Base-by-base conservation (phyloP, 163 green algal species). In the Botryococcus braunii region DNA sequence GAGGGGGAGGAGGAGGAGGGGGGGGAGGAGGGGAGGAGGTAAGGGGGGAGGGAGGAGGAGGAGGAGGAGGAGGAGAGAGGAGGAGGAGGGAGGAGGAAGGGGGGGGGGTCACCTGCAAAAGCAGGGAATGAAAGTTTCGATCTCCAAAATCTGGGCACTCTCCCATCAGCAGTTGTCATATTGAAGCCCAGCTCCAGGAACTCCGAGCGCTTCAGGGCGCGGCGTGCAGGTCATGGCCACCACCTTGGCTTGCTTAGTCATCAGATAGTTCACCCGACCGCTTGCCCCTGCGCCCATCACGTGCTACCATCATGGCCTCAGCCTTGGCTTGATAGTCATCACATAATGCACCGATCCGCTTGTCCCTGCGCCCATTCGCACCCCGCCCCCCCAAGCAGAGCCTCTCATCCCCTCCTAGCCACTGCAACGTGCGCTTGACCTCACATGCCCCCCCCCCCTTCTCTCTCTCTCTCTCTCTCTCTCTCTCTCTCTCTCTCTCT, bases 131-230 rank as follows among this genome's bases (percentile, higher is more conserved):
- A 98, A 95, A 23, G 95, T 96, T 82, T 99, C 95, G 55, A 99
- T 93, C 83, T 99, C 94, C 74, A 97, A 80, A 58, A 99, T 92
- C 82, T 97, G 91, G 5, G 88, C 94, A 35, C 77, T 84, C 77
- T 99, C 94, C 94, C 88, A 99, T 97, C 48, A 99, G 69, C 60
- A 99, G 79, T 92, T 97, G 85, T 99, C 94, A 69, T 97, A 99
- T 95, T 89, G 75, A 99, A 92, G 5, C 86, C 90, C 67, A 97
- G 74, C 27, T 90, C 74, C 39, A 99, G 69, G 78, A 99, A 99
- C 77, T 99, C 94, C 43, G 79, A 73, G 11, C 95, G 82, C 83
- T 97, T 98, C 23, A 99, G 81, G 2, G 94, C 94, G 2, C 94
- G 94, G 93, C 38, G 94, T 99, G 82, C 92, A 98, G 3, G 94